Percentiles rank a stretch among this genome's conserved stretches.
These are phyloP conservation scores for Botrytis cinerea DNA, from an alignment of 2,329 filamentous ascomycete species.

Conservation along the genomic window DNA sequence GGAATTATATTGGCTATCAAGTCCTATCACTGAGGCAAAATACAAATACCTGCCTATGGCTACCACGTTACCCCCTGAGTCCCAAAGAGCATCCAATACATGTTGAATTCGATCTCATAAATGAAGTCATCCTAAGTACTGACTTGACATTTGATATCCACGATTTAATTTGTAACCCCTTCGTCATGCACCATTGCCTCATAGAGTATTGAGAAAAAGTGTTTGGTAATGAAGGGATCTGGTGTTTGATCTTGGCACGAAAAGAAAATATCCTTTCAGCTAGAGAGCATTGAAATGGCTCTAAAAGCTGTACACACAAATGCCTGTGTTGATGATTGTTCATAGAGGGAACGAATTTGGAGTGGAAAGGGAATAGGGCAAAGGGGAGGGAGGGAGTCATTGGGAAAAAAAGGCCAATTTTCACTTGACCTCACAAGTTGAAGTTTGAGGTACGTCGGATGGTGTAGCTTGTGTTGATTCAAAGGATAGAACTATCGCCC, in stretches of 20 bases:
- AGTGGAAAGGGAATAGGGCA: not conserved
- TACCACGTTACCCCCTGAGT: not conserved
- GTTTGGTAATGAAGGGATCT: slow-evolving; percentile 65
- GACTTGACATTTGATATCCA: slow-evolving; percentile 25
- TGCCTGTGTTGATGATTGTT: slow-evolving; percentile 42
- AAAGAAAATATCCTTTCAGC: slow-evolving; percentile 50
- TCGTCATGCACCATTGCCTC: slow-evolving; percentile 65
- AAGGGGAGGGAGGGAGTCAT: not conserved
- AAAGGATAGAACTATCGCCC: slow-evolving; percentile 35
- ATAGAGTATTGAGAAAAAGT: slow-evolving; percentile 52
- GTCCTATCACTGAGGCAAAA: not conserved
- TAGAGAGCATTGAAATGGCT: slow-evolving; percentile 47
- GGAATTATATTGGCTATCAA: not conserved
- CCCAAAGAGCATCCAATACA: not conserved
- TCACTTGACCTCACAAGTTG: slow-evolving; percentile 11
- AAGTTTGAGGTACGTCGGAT: slow-evolving; percentile 14
- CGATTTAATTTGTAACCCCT: slow-evolving; percentile 45
- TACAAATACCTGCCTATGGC: not conserved
- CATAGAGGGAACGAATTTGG: not conserved
- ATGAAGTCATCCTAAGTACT: not conserved
- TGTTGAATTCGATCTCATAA: not conserved
- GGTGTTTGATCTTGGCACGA: slow-evolving; percentile 51
- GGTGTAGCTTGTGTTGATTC: slow-evolving; percentile 37
- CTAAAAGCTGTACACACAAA: slow-evolving; percentile 54
- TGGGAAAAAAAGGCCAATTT: not conserved